Conservation (phyloP, 768 basidiomycete species). For the Saitozyma sp. region DNA sequence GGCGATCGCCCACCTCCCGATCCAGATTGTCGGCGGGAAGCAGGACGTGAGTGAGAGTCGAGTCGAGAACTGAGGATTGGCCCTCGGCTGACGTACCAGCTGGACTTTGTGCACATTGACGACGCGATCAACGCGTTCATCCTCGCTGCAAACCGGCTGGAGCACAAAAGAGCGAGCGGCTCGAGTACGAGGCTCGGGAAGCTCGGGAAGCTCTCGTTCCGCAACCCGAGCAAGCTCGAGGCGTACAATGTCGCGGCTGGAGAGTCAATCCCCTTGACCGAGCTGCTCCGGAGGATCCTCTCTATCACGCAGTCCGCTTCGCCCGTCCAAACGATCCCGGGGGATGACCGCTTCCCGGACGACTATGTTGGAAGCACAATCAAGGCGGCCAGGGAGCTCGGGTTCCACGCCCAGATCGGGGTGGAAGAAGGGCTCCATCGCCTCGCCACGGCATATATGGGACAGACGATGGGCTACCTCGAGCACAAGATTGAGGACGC, state of each 20-base stretch:
- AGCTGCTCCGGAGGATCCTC: slow-evolving; percentile 34
- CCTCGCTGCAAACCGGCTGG: slow-evolving; percentile 28
- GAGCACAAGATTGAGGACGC: slow-evolving; percentile 10
- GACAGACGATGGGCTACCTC: slow-evolving; percentile 16
- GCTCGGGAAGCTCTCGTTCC: not conserved
- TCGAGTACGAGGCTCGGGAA: too few species aligned
- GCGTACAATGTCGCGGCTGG: slow-evolving; percentile 38
- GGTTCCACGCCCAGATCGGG: slow-evolving; percentile 26
- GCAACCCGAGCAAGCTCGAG: slow-evolving; percentile 13
- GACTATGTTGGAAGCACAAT: slow-evolving; percentile 11
- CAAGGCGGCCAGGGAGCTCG: slow-evolving; percentile 25
- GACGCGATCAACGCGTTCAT: slow-evolving; percentile 40
- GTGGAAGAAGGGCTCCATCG: slow-evolving; percentile 34
- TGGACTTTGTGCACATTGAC: slow-evolving; percentile 39
- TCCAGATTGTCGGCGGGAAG: slow-evolving; percentile 43
- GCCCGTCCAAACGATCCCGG: slow-evolving; percentile 33
- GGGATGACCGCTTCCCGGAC: slow-evolving; percentile 19
- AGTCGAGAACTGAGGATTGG: not conserved
- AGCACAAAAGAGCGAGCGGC: not conserved
- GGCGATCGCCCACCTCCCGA: slow-evolving; percentile 31
- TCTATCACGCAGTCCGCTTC: slow-evolving; percentile 36
- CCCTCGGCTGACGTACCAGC: not conserved
- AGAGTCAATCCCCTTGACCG: slow-evolving; percentile 16
- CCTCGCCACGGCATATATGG: slow-evolving; percentile 19
- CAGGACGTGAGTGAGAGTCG: slow-evolving; percentile 16